Base-by-base conservation (phyloP, 2,329 filamentous ascomycete species). In the Calonectria hawksworthii region DNA sequence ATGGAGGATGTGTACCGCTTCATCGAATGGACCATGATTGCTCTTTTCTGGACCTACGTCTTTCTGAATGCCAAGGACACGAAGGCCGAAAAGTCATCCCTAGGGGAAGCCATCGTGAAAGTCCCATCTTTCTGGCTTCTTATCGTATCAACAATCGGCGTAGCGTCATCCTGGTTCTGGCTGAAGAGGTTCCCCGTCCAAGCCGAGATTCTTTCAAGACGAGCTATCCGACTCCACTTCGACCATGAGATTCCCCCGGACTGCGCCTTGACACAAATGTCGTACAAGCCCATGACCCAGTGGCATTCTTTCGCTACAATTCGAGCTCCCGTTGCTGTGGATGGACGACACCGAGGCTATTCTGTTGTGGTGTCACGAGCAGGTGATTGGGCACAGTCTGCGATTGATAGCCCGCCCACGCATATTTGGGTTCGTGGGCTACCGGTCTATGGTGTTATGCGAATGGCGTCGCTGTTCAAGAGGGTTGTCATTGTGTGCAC, bases 221-320 rank as follows among this genome's bases (percentile, higher is more conserved):
- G 96, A 84, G 94, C 94, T n/a, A 86, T 94, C 26, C 91, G 93
- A 38, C 90, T 97, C 28, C 91, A 93, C 81, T 94, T 96, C 80
- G 86, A 89, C 80, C 92, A 94, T 83, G 89, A 90, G 8, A 87
- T 90, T 8, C 90, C 92, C 5, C 87, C 89, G 69, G 85, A 85
- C 51, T 84, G 85, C 13, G 84, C 81, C 16, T 85, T 86, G 64
- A 84, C 85, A 9, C 91, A 93, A 38, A 84, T 95, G 5, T 90
- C 93, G 2, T 88, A 90, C 64, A 87, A 87, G 7, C 93, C 93
- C 0, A 87, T 95, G n/a, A 86, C 89, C 16, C 94, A 96, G 84
- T 95, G 93, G 89, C 94, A 96, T 83, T 91, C 92, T 0, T 96
- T 96, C 80, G 94, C 94, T 59, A 93, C 93, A 0, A 94, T 96